Percentiles rank a stretch among this genome's conserved stretches.
phyloP scores from a whole-genome alignment of 2,329 filamentous ascomycete genomes.

The Epichloe coenophiala region DNA sequence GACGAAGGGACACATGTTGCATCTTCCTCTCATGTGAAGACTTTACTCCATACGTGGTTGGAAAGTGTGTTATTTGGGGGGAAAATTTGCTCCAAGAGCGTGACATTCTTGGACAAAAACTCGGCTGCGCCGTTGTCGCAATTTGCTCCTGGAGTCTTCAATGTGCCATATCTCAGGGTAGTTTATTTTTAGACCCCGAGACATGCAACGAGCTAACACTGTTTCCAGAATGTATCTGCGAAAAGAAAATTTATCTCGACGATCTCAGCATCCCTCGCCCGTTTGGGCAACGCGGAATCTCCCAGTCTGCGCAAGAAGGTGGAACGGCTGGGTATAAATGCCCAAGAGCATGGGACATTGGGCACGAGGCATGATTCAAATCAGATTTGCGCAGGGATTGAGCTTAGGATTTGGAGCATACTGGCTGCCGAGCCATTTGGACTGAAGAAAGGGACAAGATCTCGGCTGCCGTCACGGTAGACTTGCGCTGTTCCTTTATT shows the following conservation, averaged over 20 bases:
- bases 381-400: slow-evolving; percentile 5
- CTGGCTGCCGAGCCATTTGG: slow-evolving; percentile 9
- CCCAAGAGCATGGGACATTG: not conserved
- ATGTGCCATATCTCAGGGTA: slow-evolving; percentile 23
- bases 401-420: slow-evolving; percentile 13
- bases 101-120: slow-evolving; percentile 9
- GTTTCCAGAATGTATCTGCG: slow-evolving; percentile 13
- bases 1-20: not conserved
- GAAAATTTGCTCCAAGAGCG: slow-evolving; percentile 10
- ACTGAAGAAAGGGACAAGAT: not conserved
- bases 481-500: not conserved
- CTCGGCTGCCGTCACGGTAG: not conserved
- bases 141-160: slow-evolving; percentile 23
- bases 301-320: slow-evolving; percentile 19
- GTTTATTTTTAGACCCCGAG: not conserved
- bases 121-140: slow-evolving; percentile 12
- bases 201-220: slow-evolving; percentile 1
- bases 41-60: slow-evolving; percentile 8
- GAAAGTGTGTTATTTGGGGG: slow-evolving; percentile 17
- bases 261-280: slow-evolving; percentile 18
- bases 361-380: not conserved
- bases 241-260: slow-evolving; percentile 14
- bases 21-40: not conserved
- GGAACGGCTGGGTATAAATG: slow-evolving; percentile 2
- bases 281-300: slow-evolving; percentile 22